These are phyloP conservation scores for Ettlia oleoabundans DNA, from an alignment of 139 green algal species.

Conservation along the genomic window DNA sequence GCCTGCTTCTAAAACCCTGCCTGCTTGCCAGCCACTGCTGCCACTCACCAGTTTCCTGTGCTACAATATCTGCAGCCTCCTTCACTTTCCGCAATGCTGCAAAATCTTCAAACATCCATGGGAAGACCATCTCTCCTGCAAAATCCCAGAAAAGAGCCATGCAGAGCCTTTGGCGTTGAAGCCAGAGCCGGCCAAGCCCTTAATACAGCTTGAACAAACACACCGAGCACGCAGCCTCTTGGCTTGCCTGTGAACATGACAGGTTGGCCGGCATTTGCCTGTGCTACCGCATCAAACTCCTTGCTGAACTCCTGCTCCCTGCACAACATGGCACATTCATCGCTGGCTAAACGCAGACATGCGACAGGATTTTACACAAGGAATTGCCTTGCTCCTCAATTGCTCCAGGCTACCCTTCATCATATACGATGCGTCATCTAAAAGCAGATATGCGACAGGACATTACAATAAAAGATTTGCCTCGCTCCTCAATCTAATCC, in stretches of 20 bases:
- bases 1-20: too few species aligned
- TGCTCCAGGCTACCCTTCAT: too few species aligned
- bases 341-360: neutral
- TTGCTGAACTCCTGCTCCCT: conserved; percentile 50
- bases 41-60: conserved; percentile 4
- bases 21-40: too few species aligned
- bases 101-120: conserved; percentile 94
- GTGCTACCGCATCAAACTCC: conserved; percentile 74
- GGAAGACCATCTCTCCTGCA: conserved; percentile 93
- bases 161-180: neutral
- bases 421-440: too few species aligned
- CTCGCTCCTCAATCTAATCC: too few species aligned
- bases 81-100: conserved; percentile 74
- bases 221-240: neutral
- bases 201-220: neutral
- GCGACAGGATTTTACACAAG: neutral
- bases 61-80: conserved; percentile 76
- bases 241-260: conserved; percentile 88
- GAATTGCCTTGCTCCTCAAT: too few species aligned
- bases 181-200: neutral
- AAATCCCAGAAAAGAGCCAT: neutral
- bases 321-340: neutral
- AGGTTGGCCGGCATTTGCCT: conserved; percentile 48
- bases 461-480: too few species aligned
- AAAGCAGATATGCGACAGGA: neutral